phyloP scores from a whole-genome alignment of 345 rosid genomes.

The Cardamine chenopodiifolia region DNA sequence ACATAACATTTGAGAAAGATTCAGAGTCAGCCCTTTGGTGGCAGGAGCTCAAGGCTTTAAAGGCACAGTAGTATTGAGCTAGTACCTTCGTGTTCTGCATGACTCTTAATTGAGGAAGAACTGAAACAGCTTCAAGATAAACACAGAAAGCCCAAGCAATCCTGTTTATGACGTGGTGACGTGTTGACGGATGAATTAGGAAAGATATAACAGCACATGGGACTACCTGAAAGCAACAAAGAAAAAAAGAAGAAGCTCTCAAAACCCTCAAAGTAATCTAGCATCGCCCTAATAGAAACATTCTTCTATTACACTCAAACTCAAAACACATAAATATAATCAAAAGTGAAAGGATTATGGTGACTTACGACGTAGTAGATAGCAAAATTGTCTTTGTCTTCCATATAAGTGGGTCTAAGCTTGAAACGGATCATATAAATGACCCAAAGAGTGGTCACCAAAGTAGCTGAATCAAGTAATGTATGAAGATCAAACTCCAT shows the following conservation, averaged over 20 bases:
- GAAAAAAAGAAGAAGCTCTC: background rate
- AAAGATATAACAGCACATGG: conserved; percentile 75
- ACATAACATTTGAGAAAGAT: conserved; percentile 4
- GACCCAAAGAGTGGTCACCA: conserved; percentile 84
- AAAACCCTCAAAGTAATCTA: background rate
- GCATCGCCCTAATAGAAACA: background rate
- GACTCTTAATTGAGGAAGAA: conserved; percentile 78
- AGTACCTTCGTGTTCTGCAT: conserved; percentile 90
- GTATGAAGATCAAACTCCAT: conserved; percentile 95
- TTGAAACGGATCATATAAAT: conserved; percentile 87
- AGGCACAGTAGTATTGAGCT: background rate
- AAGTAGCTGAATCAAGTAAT: conserved; percentile 73
- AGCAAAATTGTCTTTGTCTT: conserved; percentile 82
- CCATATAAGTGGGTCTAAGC: conserved; percentile 78
- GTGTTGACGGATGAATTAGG: conserved; percentile 75
- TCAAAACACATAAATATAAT: background rate
- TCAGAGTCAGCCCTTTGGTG: background rate
- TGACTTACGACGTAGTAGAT: conserved; percentile 66
- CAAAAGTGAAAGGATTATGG: background rate
- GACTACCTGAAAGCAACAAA: conserved; percentile 51
- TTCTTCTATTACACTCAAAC: background rate
- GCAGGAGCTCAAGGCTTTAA: conserved; percentile 1
- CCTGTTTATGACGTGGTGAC: conserved; percentile 67
- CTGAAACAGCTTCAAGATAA: conserved; percentile 91
- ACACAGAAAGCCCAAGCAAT: conserved; percentile 90